Evolutionary conservation across 768 basidiomycete species (phyloP).

Genomic region (Mycena chlorophos): DNA sequence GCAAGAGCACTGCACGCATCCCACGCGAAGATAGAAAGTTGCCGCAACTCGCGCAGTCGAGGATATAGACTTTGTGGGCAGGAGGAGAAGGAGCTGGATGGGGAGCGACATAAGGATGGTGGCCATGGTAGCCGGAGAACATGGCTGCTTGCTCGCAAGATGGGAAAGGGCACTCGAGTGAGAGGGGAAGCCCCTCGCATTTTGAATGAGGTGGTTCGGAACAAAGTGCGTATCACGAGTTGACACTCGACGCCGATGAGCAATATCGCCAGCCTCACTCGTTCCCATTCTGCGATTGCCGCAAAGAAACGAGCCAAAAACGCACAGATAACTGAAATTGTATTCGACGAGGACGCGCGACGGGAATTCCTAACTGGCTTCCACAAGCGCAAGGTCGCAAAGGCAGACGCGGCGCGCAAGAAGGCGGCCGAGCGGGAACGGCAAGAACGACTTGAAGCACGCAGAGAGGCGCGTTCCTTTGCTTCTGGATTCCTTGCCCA

Average conservation of each 20-base stretch:
- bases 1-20: constrained; percentile 61
- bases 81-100: constrained; percentile 40
- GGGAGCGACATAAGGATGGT: constrained; percentile 37
- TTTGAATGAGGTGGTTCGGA: too few species aligned
- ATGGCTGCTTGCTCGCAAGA: constrained; percentile 9
- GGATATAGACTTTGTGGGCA: constrained; percentile 76
- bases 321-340: constrained; percentile 72
- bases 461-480: constrained; percentile 64
- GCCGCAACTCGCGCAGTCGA: constrained; percentile 74
- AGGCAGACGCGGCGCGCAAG: constrained; percentile 71
- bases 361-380: constrained; percentile 92
- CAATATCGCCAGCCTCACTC: constrained; percentile 60
- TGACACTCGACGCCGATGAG: constrained; percentile 30
- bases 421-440: constrained; percentile 78
- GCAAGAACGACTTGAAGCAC: constrained; percentile 67
- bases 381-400: constrained; percentile 86
- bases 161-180: constrained; percentile 12
- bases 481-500: constrained; percentile 19
- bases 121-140: constrained; percentile 19
- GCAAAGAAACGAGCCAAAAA: constrained; percentile 66
- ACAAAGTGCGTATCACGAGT: too few species aligned
- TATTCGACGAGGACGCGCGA: constrained; percentile 86
- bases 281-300: constrained; percentile 60
- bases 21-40: constrained; percentile 80
- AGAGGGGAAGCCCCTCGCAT: constrained; percentile 3